These are phyloP conservation scores for Microdochium trichocladiopsis DNA, from an alignment of 2,329 filamentous ascomycete genomes.

Conservation along the genomic window DNA sequence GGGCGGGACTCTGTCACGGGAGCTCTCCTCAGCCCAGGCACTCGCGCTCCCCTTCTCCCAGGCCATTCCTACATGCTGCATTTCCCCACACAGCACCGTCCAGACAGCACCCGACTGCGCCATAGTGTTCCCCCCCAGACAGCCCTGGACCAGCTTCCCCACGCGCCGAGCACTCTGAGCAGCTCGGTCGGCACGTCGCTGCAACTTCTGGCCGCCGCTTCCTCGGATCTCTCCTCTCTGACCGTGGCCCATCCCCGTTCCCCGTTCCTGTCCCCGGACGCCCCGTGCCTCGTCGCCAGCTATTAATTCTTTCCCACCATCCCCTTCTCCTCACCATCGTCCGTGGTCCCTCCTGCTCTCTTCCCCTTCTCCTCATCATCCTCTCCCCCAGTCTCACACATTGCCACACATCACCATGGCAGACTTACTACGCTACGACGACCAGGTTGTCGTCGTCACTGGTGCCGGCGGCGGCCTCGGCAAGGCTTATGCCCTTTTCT, in stretches of 20 bases:
- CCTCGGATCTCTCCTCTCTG: neutral
- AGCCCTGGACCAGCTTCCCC: neutral
- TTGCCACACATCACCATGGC: slow-evolving; percentile 15
- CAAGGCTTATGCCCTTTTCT: slow-evolving; percentile 81
- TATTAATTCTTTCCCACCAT: slow-evolving; percentile 1
- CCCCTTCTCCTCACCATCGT: neutral
- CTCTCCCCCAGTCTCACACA: neutral
- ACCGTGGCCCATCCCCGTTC: neutral
- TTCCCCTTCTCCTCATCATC: neutral
- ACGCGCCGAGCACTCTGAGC: neutral
- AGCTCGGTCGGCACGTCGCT: neutral
- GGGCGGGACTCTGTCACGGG: too few relatives aligned
- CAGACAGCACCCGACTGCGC: neutral
- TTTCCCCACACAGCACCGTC: too few relatives aligned
- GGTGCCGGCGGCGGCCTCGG: slow-evolving; percentile 79
- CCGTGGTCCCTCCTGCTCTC: neutral
- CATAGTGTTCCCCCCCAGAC: neutral
- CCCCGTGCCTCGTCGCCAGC: neutral
- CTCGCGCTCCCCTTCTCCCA: too few relatives aligned
- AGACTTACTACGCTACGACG: slow-evolving; percentile 62
- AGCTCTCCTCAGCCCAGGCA: too few relatives aligned
- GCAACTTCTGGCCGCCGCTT: neutral
- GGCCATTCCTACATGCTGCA: too few relatives aligned
- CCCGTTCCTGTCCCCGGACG: neutral
- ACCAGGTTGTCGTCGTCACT: slow-evolving; percentile 83